phyloP scores from a whole-genome alignment of 2,329 filamentous ascomycete species.

The Pseudogymnoascus sp. region DNA sequence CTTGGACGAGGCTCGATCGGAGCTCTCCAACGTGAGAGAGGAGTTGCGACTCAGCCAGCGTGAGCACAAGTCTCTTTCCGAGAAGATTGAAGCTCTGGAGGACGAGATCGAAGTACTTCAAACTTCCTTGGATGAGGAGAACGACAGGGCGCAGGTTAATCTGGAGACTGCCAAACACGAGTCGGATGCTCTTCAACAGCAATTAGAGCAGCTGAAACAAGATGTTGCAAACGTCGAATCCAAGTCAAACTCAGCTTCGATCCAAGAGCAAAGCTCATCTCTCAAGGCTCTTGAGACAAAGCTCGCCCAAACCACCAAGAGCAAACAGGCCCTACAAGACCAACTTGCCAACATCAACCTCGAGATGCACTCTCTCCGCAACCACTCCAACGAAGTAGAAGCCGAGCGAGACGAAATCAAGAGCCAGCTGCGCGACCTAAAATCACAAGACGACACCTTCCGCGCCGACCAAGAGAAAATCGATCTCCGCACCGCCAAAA shows the following conservation, averaged over 20 bases:
- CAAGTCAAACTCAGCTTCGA: slow-evolving; percentile 25
- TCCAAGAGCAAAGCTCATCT: slow-evolving; percentile 44
- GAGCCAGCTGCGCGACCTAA: slow-evolving; percentile 50
- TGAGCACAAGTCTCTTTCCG: slow-evolving; percentile 54
- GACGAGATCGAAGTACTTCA: slow-evolving; percentile 74
- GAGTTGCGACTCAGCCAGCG: slow-evolving; percentile 63
- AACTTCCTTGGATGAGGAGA: slow-evolving; percentile 49
- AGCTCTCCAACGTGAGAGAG: slow-evolving; percentile 60
- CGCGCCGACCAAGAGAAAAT: slow-evolving; percentile 62
- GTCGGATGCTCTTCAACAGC: slow-evolving; percentile 36
- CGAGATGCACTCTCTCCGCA: slow-evolving; percentile 54
- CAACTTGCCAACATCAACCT: slow-evolving; percentile 53
- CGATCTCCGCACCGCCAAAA: slow-evolving; percentile 60
- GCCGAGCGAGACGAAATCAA: slow-evolving; percentile 63
- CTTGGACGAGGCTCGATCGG: slow-evolving; percentile 58
- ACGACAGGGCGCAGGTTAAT: slow-evolving; percentile 50
- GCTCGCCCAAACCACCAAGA: slow-evolving; percentile 49
- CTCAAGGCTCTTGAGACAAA: slow-evolving; percentile 54
- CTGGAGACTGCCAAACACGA: slow-evolving; percentile 39
- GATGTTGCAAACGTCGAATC: slow-evolving; percentile 32
- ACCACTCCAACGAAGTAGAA: slow-evolving; percentile 51
- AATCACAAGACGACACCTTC: slow-evolving; percentile 49
- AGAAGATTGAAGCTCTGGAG: slow-evolving; percentile 63
- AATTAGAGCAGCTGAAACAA: slow-evolving; percentile 36
- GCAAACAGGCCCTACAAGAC: slow-evolving; percentile 59